phyloP scores from a whole-genome alignment of 305 asterid genomes.

The Fraxinus xanthoxyloides region DNA sequence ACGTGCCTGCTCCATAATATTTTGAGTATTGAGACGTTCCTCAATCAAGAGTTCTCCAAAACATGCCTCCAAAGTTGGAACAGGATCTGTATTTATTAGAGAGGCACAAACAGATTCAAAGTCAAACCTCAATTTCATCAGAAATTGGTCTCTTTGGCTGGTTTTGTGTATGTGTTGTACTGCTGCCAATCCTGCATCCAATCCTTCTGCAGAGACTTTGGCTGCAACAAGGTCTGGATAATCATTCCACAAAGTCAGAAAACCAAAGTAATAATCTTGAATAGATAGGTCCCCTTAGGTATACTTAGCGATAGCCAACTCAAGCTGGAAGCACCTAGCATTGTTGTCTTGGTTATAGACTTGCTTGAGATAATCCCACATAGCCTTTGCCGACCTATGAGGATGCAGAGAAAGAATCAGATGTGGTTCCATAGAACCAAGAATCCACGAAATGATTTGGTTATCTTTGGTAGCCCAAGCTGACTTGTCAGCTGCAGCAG shows the following conservation, averaged over 20 bases:
- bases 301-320: background rate
- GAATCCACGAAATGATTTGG: no score
- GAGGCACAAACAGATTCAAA: background rate
- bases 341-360: background rate
- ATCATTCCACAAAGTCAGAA: conserved; percentile 1
- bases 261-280: background rate
- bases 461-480: no score
- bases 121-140: background rate
- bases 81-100: background rate
- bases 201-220: background rate
- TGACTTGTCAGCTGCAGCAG: no score
- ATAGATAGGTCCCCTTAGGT: background rate
- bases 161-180: background rate
- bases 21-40: background rate
- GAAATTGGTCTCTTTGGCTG: background rate
- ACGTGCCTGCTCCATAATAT: background rate
- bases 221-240: background rate
- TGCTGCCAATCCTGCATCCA: no score
- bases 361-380: background rate
- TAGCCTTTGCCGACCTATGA: conserved; percentile 1
- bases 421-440: no score
- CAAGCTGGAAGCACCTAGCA: background rate
- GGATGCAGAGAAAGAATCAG: background rate
- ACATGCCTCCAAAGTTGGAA: background rate
- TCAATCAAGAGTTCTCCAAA: background rate